Evolutionary conservation across 345 rosid species (phyloP).

Genomic region (Eucalyptus microcorys): DNA sequence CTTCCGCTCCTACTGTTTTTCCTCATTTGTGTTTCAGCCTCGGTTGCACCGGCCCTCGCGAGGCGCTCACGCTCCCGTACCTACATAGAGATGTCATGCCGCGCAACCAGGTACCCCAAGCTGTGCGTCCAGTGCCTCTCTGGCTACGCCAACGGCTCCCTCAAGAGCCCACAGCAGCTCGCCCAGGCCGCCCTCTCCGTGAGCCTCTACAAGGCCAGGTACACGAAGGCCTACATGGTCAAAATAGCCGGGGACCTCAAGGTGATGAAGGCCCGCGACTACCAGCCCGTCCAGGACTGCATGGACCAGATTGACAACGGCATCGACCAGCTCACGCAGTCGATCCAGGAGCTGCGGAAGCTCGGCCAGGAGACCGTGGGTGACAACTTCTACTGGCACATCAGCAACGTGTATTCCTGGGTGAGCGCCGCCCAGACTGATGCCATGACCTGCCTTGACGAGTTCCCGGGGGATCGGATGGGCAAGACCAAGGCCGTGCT

Average conservation of each 20-base stretch:
- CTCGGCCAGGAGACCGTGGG: conserved; percentile 2
- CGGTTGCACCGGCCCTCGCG: not conserved
- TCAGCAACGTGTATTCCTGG: conserved; percentile 64
- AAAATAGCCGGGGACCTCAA: conserved; percentile 26
- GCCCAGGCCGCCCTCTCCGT: conserved; percentile 51
- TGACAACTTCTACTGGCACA: conserved; percentile 30
- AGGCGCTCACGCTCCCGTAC: not conserved
- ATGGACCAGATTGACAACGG: conserved; percentile 38
- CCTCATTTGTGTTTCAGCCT: not conserved
- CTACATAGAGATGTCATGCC: conserved; percentile 42
- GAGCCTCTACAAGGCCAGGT: conserved; percentile 43
- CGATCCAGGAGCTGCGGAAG: conserved; percentile 47
- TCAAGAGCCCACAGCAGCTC: conserved; percentile 39
- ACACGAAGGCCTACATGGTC: conserved; percentile 38
- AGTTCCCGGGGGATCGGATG: conserved; percentile 45
- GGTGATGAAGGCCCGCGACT: conserved; percentile 20
- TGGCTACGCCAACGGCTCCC: conserved; percentile 10
- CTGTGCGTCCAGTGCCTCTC: conserved; percentile 48
- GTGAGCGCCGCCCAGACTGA: conserved; percentile 66
- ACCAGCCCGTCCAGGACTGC: conserved; percentile 49
- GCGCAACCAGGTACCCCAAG: conserved; percentile 34
- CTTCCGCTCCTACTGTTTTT: not conserved
- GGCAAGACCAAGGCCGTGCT: conserved; percentile 62
- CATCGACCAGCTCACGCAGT: conserved; percentile 41
- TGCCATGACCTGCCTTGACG: conserved; percentile 39